Evolutionary conservation across 352 stramenopile genomes (phyloP), one percentile per base, ranked within the genome.

Genomic region (Pythium aquatile): DNA sequence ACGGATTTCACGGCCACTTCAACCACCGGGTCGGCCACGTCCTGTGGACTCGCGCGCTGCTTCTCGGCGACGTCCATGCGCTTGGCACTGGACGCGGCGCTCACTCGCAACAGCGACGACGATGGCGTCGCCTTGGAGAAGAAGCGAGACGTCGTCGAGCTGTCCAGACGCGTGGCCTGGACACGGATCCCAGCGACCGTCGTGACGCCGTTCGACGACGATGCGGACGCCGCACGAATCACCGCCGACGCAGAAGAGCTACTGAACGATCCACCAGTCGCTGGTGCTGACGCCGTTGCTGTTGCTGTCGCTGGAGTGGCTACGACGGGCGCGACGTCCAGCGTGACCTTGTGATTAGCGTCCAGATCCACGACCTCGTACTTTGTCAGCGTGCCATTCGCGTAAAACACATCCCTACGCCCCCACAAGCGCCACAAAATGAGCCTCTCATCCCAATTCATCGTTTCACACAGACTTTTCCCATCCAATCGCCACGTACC

Each of bases 311-410:
- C 61, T 65, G n/a, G 65, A 64, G 29, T 73, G 69, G 44, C 47
- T 61, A 66, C 40, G 66, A 76, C 7, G 56, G 74, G 55, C 70
- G 55, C 61, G 56, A 80, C 70, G 39, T 73, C 65, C 29, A 87
- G 57, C 49, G 62, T 56, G n/a, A 72, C 73, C 20, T 67, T 71
- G 33, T 55, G 33, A 9, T 20, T 29, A 0, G 63, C 66, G 55
- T 85, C 70, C 32, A 72, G 51, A 56, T 94, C 79, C 26, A 94
- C 69, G 11, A 94, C 83, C 49, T 88, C 75, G 71, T 95, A 95
- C 75, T 95, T 93, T 48, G 81, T 90, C 29, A 94, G 68, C 55
- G 86, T 93, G 2, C 86, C 86, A 56, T 92, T 93, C 46, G 83
- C 84, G 69, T 91, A 93, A 51, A 94, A 94, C 35, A 78, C 66